phyloP scores from a whole-genome alignment of 352 stramenopile species.

The Globisporangium splendens region DNA sequence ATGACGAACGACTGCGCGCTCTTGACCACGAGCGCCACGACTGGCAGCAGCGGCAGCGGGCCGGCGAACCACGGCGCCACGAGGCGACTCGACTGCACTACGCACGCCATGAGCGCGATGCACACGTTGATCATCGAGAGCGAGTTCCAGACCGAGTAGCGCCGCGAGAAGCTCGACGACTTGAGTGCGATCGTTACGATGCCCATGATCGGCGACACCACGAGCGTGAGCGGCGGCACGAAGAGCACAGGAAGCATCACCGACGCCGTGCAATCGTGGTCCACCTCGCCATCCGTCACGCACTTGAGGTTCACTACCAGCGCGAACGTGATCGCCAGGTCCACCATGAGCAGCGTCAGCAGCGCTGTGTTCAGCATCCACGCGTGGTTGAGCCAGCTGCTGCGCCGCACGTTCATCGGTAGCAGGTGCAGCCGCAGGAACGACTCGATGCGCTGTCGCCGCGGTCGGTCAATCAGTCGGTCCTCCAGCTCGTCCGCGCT shows the following conservation, averaged over 20 bases:
- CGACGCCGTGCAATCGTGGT: slow-evolving; percentile 60
- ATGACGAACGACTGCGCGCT: slow-evolving; percentile 62
- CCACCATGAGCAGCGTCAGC: slow-evolving; percentile 63
- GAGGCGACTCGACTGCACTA: slow-evolving; percentile 58
- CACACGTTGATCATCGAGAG: slow-evolving; percentile 75
- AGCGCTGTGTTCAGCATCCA: slow-evolving; percentile 74
- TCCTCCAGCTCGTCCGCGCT: slow-evolving; percentile 64
- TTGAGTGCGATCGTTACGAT: slow-evolving; percentile 71
- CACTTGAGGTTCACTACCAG: slow-evolving; percentile 81
- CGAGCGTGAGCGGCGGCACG: slow-evolving; percentile 59
- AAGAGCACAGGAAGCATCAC: slow-evolving; percentile 75
- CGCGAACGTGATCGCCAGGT: slow-evolving; percentile 75
- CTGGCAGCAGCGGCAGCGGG: slow-evolving; percentile 62
- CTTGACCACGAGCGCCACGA: slow-evolving; percentile 64
- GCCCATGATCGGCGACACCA: slow-evolving; percentile 70
- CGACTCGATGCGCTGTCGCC: slow-evolving; percentile 32
- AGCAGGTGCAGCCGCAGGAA: slow-evolving; percentile 49
- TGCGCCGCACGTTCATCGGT: slow-evolving; percentile 54
- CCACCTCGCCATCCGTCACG: slow-evolving; percentile 66
- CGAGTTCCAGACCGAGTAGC: slow-evolving; percentile 76
- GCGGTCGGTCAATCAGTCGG: slow-evolving; percentile 39
- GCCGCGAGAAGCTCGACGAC: slow-evolving; percentile 63
- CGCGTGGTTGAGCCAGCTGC: slow-evolving; percentile 44
- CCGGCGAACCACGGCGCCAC: slow-evolving; percentile 81
- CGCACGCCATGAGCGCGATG: slow-evolving; percentile 63